Percentiles rank a stretch among this genome's conserved stretches.
These are phyloP conservation scores for Amanita brunnescens DNA, from an alignment of 768 basidiomycete genomes.

Conservation along the genomic window DNA sequence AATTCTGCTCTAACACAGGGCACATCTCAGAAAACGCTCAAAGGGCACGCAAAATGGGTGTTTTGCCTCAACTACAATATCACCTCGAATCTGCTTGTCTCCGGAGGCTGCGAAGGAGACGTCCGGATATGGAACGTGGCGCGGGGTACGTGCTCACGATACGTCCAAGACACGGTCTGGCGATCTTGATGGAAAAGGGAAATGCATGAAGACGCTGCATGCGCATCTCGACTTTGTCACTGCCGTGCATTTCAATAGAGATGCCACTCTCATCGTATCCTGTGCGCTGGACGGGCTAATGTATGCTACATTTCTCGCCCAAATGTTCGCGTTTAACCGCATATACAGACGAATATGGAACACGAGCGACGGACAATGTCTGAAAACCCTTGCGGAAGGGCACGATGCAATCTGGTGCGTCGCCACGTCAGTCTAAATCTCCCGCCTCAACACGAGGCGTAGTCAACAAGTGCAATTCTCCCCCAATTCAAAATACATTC, in stretches of 20 bases:
- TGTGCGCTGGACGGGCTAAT: conserved; percentile 91
- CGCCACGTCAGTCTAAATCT: neutral
- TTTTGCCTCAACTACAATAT: conserved; percentile 92
- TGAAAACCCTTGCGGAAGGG: conserved; percentile 92
- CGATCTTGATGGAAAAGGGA: conserved; percentile 40
- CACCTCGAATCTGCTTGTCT: conserved; percentile 80
- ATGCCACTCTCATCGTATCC: conserved; percentile 86
- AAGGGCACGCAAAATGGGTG: conserved; percentile 81
- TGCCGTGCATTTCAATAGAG: conserved; percentile 88
- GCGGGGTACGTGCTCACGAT: conserved; percentile 41
- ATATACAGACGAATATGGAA: conserved; percentile 89
- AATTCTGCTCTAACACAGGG: conserved; percentile 35
- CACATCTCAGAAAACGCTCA: conserved; percentile 58
- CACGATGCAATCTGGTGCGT: conserved; percentile 73
- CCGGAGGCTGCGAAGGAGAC: conserved; percentile 89
- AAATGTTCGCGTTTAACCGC: conserved; percentile 4
- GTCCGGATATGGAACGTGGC: conserved; percentile 89
- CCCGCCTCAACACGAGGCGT: neutral
- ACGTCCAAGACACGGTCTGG: neutral
- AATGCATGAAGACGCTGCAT: conserved; percentile 76
- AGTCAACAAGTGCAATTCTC: conserved; percentile 93
- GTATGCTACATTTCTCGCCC: conserved; percentile 36
- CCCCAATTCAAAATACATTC: conserved; percentile 90
- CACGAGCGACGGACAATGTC: conserved; percentile 83
- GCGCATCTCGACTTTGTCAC: conserved; percentile 95